phyloP scores from a whole-genome alignment of 495 filamentous ascomycete genomes.

The Viridothelium virens region DNA sequence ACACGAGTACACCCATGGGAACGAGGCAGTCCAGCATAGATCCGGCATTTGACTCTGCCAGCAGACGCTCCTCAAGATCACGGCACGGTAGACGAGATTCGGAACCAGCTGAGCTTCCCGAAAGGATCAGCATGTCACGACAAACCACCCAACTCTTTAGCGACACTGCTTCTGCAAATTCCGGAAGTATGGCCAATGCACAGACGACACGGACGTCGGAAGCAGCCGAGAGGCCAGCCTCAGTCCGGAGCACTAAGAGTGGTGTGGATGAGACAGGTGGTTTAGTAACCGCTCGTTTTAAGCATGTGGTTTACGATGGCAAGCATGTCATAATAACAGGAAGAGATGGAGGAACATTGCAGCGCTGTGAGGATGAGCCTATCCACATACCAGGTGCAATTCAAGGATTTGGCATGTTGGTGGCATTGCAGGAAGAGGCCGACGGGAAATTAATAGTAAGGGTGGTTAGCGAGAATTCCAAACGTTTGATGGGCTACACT shows the following conservation, averaged over 20 bases:
- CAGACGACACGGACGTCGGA: neutral
- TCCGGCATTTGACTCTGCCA: neutral
- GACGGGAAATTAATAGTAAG: constrained; percentile 64
- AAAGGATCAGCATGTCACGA: neutral
- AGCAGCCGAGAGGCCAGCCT: constrained; percentile 4
- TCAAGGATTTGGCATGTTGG: constrained; percentile 71
- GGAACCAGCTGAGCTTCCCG: neutral
- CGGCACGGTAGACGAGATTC: neutral
- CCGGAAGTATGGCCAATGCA: neutral
- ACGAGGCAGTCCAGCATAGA: constrained; percentile 10
- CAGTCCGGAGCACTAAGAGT: constrained; percentile 19
- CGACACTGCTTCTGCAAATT: neutral
- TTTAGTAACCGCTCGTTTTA: constrained; percentile 64
- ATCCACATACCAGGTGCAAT: constrained; percentile 90
- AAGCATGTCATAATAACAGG: constrained; percentile 86
- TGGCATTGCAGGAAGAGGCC: constrained; percentile 66
- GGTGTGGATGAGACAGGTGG: constrained; percentile 30
- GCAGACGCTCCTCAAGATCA: neutral
- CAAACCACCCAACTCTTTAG: constrained; percentile 1
- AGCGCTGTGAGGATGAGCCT: constrained; percentile 85
- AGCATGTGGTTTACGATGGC: constrained; percentile 67
- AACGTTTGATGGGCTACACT: constrained; percentile 66
- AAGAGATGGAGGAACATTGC: constrained; percentile 57
- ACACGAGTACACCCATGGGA: neutral
- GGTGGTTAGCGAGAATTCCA: constrained; percentile 81